phyloP scores from a whole-genome alignment of 2,329 filamentous ascomycete species.

The Cordyceps javanica region DNA sequence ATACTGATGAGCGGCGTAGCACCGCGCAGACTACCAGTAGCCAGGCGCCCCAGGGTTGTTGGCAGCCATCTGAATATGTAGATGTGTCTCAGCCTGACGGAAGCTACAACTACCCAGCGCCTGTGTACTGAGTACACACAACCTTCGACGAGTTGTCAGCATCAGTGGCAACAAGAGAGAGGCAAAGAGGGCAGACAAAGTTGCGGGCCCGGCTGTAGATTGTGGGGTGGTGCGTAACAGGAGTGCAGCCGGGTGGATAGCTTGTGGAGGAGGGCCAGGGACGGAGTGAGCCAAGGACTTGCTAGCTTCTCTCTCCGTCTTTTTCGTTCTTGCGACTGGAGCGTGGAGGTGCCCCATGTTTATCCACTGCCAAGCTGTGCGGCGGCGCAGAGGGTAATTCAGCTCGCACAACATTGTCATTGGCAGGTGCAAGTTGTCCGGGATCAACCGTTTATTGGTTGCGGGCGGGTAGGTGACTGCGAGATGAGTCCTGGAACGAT shows the following conservation, averaged over 20 bases:
- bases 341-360: not conserved
- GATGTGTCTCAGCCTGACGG: slow-evolving; percentile 5
- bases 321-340: not conserved
- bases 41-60: not conserved
- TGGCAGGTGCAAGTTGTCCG: not conserved
- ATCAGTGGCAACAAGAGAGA: too few species aligned
- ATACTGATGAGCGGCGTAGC: too few species aligned
- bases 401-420: not conserved
- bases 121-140: too few species aligned
- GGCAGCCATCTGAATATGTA: not conserved
- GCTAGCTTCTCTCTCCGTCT: not conserved
- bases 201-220: slow-evolving; percentile 7
- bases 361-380: slow-evolving; percentile 3
- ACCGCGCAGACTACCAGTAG: too few species aligned
- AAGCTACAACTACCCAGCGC: not conserved
- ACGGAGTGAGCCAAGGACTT: not conserved
- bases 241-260: slow-evolving; percentile 3
- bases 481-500: not conserved
- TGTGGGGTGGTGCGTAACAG: slow-evolving; percentile 13
- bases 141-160: not conserved
- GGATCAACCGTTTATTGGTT: not conserved
- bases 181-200: not conserved
- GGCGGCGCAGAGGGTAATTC: not conserved
- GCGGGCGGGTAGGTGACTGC: not conserved
- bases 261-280: not conserved